phyloP scores from a whole-genome alignment of 2,329 filamentous ascomycete genomes.

The Ophiostoma ips region DNA sequence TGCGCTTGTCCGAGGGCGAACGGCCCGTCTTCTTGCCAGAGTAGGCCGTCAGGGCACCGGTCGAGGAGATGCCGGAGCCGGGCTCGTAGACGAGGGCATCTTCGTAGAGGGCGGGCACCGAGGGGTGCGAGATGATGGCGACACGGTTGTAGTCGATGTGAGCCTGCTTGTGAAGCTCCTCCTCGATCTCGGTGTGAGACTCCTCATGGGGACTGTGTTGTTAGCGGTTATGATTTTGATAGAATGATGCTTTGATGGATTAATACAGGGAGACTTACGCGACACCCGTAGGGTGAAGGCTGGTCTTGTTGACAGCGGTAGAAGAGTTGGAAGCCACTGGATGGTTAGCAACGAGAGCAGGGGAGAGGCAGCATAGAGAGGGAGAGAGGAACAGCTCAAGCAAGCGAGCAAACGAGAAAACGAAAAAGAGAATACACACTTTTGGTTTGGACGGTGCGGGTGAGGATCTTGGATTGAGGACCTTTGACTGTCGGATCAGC shows the following conservation, averaged over 20 bases:
- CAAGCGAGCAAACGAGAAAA: too few species aligned
- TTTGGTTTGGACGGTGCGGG: slow-evolving; percentile 18
- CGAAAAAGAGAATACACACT: slow-evolving; percentile 17
- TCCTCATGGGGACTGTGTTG: slow-evolving; percentile 49
- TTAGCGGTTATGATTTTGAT: slow-evolving; percentile 17
- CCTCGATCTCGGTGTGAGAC: slow-evolving; percentile 91
- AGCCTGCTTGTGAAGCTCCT: slow-evolving; percentile 91
- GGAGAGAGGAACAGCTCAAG: not conserved
- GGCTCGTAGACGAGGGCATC: slow-evolving; percentile 97
- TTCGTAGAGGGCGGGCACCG: slow-evolving; percentile 92
- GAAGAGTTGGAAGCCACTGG: slow-evolving; percentile 12
- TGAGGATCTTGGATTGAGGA: slow-evolving; percentile 27
- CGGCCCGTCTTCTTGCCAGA: slow-evolving; percentile 96
- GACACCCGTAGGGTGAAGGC: slow-evolving; percentile 80
- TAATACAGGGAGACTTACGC: slow-evolving; percentile 48
- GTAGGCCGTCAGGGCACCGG: slow-evolving; percentile 90
- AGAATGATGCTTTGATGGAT: slow-evolving; percentile 1
- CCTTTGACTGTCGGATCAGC: slow-evolving; percentile 30
- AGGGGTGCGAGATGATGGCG: slow-evolving; percentile 89
- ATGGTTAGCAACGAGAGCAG: not conserved
- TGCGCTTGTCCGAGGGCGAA: slow-evolving; percentile 92
- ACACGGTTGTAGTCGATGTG: slow-evolving; percentile 99
- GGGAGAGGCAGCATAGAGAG: not conserved
- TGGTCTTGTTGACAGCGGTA: slow-evolving; percentile 73
- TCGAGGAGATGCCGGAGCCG: slow-evolving; percentile 91